A percentile compares a stretch with the other conserved stretches of the same genome.
Evolutionary conservation across 2,329 filamentous ascomycete species (phyloP).

Genomic region (Akanthomyces muscarius): DNA sequence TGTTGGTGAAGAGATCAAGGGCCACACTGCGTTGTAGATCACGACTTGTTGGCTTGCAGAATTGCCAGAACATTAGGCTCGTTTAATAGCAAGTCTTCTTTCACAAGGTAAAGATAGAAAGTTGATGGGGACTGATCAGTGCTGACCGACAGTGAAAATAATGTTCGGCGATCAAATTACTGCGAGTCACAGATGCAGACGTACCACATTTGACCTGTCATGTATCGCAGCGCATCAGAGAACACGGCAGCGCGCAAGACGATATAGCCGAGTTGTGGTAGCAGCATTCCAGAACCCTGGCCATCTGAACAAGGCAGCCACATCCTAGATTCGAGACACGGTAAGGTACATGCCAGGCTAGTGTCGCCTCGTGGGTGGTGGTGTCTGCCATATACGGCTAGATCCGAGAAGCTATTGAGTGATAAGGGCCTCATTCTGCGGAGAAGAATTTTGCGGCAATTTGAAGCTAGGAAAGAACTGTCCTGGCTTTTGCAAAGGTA

Average conservation of each 20-base stretch:
- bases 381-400: conserved; percentile 7
- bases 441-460: not conserved
- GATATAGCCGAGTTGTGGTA: not conserved
- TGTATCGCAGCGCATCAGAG: not conserved
- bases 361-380: not conserved
- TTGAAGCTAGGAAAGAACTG: not conserved
- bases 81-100: not conserved
- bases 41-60: not conserved
- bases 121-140: not conserved
- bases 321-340: not conserved
- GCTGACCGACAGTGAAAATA: not conserved
- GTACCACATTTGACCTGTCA: conserved; percentile 3
- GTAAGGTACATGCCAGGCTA: not conserved
- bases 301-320: not conserved
- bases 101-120: not conserved
- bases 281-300: conserved; percentile 6
- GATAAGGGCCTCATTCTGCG: not conserved
- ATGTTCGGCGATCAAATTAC: not conserved
- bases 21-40: not conserved
- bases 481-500: not conserved
- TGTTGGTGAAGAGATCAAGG: not conserved
- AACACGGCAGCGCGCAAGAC: not conserved
- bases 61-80: not conserved
- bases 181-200: not conserved
- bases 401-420: conserved; percentile 7